Evolutionary conservation across 805 yeast genomes (phyloP).

Genomic region (Maudiozyma barnettii): DNA sequence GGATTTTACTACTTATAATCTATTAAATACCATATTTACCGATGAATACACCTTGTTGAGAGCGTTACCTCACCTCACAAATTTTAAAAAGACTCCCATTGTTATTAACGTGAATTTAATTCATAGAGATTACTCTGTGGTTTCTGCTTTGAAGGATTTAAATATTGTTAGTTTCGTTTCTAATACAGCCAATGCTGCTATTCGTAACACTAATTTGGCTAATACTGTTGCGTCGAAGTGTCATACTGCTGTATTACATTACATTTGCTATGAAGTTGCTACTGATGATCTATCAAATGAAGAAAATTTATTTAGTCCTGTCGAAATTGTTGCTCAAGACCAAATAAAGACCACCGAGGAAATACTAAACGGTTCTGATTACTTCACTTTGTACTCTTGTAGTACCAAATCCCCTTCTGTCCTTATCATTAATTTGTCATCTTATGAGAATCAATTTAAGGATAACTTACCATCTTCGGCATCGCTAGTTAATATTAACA

Average conservation of each 20-base stretch:
- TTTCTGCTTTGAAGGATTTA: constrained; percentile 64
- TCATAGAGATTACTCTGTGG: constrained; percentile 53
- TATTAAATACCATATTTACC: constrained; percentile 40
- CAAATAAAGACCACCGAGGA: not conserved
- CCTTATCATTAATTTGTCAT: constrained; percentile 49
- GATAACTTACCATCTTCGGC: constrained; percentile 27
- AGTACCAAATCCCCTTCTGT: not conserved
- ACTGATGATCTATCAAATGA: not conserved
- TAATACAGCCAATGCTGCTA: constrained; percentile 44
- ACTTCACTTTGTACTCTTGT: not conserved
- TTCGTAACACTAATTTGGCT: constrained; percentile 47
- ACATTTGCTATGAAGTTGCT: constrained; percentile 32
- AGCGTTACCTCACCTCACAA: constrained; percentile 49
- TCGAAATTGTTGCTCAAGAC: not conserved
- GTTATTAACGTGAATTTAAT: constrained; percentile 52
- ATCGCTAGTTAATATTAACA: constrained; percentile 45
- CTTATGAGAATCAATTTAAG: constrained; percentile 37
- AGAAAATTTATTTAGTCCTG: not conserved
- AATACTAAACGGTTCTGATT: not conserved
- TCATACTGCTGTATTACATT: constrained; percentile 59
- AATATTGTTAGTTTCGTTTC: constrained; percentile 62
- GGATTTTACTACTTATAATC: constrained; percentile 11
- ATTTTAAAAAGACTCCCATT: constrained; percentile 34
- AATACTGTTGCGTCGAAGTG: constrained; percentile 44
- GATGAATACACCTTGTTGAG: constrained; percentile 45